These are phyloP conservation scores for Oxyria digyna DNA, from an alignment of 148 eudicot species.

Conservation along the genomic window DNA sequence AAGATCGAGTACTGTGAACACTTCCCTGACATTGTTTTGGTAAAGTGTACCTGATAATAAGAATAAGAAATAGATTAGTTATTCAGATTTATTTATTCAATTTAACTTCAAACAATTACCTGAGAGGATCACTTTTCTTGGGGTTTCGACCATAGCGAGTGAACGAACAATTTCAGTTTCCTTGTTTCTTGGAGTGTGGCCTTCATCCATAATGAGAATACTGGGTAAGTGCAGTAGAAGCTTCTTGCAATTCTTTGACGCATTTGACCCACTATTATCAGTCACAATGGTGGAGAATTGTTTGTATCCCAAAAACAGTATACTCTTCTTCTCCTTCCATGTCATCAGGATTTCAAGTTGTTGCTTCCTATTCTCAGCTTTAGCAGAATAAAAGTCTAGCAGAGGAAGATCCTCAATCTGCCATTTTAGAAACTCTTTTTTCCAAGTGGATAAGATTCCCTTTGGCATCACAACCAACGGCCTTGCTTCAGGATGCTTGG, in stretches of 20 bases:
- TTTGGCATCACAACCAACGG: slow-evolving; percentile 80
- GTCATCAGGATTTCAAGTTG: slow-evolving; percentile 62
- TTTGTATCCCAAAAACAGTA: slow-evolving; percentile 69
- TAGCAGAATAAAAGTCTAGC: slow-evolving; percentile 66
- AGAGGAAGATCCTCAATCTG: slow-evolving; percentile 78
- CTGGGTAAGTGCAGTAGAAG: slow-evolving; percentile 43
- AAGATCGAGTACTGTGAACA: slow-evolving; percentile 67
- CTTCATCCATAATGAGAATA: slow-evolving; percentile 79
- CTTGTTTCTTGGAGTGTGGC: slow-evolving; percentile 85
- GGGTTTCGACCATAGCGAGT: slow-evolving; percentile 64
- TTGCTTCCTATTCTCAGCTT: slow-evolving; percentile 64
- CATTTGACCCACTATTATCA: slow-evolving; percentile 28
- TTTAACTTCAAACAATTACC: too few species aligned
- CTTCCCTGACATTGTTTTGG: slow-evolving; percentile 80
- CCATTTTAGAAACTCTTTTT: slow-evolving; percentile 75
- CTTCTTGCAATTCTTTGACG: slow-evolving; percentile 45
- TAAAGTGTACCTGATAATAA: slow-evolving; percentile 96
- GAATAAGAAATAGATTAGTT: too few species aligned
- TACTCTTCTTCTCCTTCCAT: slow-evolving; percentile 57
- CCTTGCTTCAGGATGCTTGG: slow-evolving; percentile 59
- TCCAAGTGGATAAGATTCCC: slow-evolving; percentile 77
- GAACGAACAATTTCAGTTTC: slow-evolving; percentile 64
- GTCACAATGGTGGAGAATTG: slow-evolving; percentile 68
- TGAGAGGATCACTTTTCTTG: slow-evolving; percentile 75
- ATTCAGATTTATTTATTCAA: too few species aligned